phyloP scores from a whole-genome alignment of 2,329 filamentous ascomycete species.

The Hymenotorrendiella dingleyae region DNA sequence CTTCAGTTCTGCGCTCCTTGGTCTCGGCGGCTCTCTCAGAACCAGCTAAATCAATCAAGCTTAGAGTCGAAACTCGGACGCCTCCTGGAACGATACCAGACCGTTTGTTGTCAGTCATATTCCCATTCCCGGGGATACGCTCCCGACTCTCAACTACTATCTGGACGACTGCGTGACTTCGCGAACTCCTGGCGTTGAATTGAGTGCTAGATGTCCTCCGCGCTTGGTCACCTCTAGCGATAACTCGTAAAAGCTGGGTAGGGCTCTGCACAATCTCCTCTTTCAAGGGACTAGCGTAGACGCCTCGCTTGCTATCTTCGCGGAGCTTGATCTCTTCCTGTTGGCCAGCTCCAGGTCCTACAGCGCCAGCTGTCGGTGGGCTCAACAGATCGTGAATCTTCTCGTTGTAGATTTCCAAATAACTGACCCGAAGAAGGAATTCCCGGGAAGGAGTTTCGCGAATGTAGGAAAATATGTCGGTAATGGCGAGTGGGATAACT shows the following conservation, averaged over 20 bases:
- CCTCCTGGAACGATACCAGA: conserved; percentile 73
- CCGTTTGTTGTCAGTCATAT: conserved; percentile 55
- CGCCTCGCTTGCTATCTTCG: conserved; percentile 91
- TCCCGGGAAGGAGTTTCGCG: conserved; percentile 92
- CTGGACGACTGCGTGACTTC: conserved; percentile 96
- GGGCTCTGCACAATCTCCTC: conserved; percentile 99
- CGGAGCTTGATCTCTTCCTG: conserved; percentile 96
- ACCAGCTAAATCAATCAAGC: conserved; percentile 91
- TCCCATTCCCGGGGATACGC: conserved; percentile 53
- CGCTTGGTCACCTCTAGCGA: conserved; percentile 87
- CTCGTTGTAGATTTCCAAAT: conserved; percentile 98
- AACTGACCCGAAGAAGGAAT: conserved; percentile 92
- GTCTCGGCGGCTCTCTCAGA: conserved; percentile 94
- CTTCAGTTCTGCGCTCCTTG: conserved; percentile 89
- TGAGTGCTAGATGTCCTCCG: conserved; percentile 90
- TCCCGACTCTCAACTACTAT: conserved; percentile 97
- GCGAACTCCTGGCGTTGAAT: conserved; percentile 92
- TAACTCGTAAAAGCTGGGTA: conserved; percentile 88
- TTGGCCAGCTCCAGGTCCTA: conserved; percentile 46
- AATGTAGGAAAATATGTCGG: conserved; percentile 98
- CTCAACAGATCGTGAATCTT: conserved; percentile 91
- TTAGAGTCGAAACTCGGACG: conserved; percentile 90
- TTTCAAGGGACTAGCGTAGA: conserved; percentile 92
- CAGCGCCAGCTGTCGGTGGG: conserved; percentile 54
- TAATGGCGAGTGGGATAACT: conserved; percentile 94